A percentile compares a stretch with the other conserved stretches of the same genome.
These are phyloP conservation scores for Lactarius quietus DNA, from an alignment of 768 basidiomycete genomes.

Conservation along the genomic window DNA sequence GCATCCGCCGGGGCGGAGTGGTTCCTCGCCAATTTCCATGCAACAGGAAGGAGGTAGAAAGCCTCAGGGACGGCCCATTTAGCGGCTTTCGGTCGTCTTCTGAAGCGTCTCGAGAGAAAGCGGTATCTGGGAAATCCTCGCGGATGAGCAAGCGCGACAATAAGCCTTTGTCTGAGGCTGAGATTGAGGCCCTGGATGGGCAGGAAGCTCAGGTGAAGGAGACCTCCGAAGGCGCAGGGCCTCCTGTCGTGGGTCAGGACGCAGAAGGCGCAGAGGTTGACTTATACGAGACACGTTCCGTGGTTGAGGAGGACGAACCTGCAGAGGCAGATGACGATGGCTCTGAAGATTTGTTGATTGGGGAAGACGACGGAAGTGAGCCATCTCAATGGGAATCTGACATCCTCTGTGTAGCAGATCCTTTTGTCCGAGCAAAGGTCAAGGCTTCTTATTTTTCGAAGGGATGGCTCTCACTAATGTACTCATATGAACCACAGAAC, in stretches of 20 bases:
- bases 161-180: neutral
- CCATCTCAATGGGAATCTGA: slow-evolving; percentile 18
- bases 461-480: neutral
- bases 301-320: slow-evolving; percentile 2
- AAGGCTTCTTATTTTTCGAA: neutral
- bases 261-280: neutral
- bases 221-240: neutral
- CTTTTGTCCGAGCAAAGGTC: slow-evolving; percentile 42
- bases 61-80: slow-evolving; percentile 18
- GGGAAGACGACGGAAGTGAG: slow-evolving; percentile 2
- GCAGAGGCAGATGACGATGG: slow-evolving; percentile 12
- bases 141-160: neutral
- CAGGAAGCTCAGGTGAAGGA: neutral
- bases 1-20: slow-evolving; percentile 43
- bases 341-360: neutral
- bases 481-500: slow-evolving; percentile 25
- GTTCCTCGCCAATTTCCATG: slow-evolving; percentile 26
- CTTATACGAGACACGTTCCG: neutral
- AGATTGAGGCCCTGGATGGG: neutral
- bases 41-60: slow-evolving; percentile 4
- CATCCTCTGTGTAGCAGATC: slow-evolving; percentile 37
- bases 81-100: slow-evolving; percentile 11
- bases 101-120: neutral
- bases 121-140: neutral
- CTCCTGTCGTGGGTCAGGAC: neutral